Evolutionary conservation across 306 rosid genomes (phyloP), one percentile per base, ranked within the genome.

Genomic region (Sphenostylis stenocarpa): DNA sequence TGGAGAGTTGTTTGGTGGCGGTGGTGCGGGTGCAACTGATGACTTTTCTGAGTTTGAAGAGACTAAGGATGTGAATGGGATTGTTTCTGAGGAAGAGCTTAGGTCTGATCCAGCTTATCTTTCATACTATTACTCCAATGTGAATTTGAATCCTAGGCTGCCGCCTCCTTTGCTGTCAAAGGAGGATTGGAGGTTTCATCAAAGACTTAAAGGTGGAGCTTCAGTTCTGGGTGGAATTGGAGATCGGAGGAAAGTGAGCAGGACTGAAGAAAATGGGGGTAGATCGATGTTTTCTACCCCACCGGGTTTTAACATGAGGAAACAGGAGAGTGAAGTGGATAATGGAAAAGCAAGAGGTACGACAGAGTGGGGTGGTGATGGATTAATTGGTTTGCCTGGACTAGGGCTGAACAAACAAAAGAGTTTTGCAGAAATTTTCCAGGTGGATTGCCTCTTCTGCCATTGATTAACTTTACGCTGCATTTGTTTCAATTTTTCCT

Each of bases 41-140:
- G 36, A 82, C 52, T 77, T 87, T 49, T 36, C 85, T 0, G 97
- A 90, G 61, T 73, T 92, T 52, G 4, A 88, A 16, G 85, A 81
- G 75, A 61, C 85, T 57, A 89, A 81, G 38, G 78, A 90, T 70
- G 90, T 80, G 69, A 87, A 88, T 84, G 96, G 89, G 16, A 86
- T 90, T 77, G 78, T 52, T 0, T 91, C 98, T 21, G 98, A 93
- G 73, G 98, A 93, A 85, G 93, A 87, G 76, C 89, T 93, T 45
- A 88, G 96, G 96, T 91, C 98, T 78, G 97, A 93, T 89, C 98
- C 98, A 38, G 90, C 95, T 81, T 93, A 93, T 79, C 81, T 84
- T 55, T 73, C 86, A 0, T 93, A 93, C 75, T 93, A 93, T 78
- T 90, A 93, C 80, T 75, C 90, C 39, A 93, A 93, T 83, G 96